Base-by-base conservation (phyloP, 2,329 filamentous ascomycete genomes). In the Cladophialophora carrionii region DNA sequence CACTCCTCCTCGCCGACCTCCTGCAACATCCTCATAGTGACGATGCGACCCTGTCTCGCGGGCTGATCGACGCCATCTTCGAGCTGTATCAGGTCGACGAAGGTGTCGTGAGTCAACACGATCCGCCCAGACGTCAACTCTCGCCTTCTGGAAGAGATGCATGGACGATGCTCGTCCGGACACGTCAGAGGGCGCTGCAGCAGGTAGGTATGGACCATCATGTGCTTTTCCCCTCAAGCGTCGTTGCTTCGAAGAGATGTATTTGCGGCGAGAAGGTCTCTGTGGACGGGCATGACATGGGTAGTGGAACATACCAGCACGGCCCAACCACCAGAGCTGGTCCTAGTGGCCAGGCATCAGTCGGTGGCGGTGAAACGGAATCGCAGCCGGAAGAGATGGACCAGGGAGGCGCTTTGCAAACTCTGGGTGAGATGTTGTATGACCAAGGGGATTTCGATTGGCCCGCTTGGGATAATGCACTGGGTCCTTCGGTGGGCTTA, bases 1-100 rank as follows among this genome's bases (percentile, higher is more conserved):
- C 70, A 17, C 53, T 71, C 12, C 60, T 72, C 3, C 64, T 72
- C 12, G 68, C 67, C 17, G 70, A 72, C 56, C 63, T 72, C 1
- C 62, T 72, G 9, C 66, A 70, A 31, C 60, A 62, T 22, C 70
- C 70, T 4, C 53, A 69, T 20, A 71, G 69, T 41, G 68, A 66
- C 54, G 57, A 72, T n/a, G 70, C 70, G 5, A 29, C 56, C 26
- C 51, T 67, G 1, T 72, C 70, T 34, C 65, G 62, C 10, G 64
- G 63, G 17, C 49, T 72, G 34, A 65, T 72, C 41, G 69, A 72
- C 43, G 54, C 62, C 2, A 64, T 72, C 52, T 69, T 70, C 26
- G 68, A 70, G 24, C 62, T 70, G 4, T 70, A 70, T 43, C 65
- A 68, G 14, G 66, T 70, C 5, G 68, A 69, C 34, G 58, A 70